Evolutionary conservation across 805 yeast genomes (phyloP), one percentile per base, ranked within the genome.

Genomic region (Schwanniomyces pseudopolymorphus): DNA sequence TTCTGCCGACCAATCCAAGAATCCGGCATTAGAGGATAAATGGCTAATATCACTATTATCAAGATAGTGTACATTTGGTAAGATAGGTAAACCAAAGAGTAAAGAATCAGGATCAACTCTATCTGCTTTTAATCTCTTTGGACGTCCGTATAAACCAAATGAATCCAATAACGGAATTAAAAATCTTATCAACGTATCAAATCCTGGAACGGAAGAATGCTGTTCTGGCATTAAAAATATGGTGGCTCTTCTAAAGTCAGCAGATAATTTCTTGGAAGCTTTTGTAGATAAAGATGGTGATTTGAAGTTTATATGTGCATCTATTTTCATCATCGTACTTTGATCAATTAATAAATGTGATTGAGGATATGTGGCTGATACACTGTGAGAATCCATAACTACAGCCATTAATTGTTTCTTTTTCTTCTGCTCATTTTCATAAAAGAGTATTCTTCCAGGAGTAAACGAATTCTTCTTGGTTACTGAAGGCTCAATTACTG

Each of bases 361-460:
- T 58, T 88, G 90, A 10, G 99, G 99, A 65, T 89, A 94, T n/a
- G 91, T 83, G 0, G 99, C 97, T 53, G 86, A 85, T 17, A 89
- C 84, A 6, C 89, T 80, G 42, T 78, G 67, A 1, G 94, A 92
- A 37, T 75, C 74, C 5, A 80, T 73, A 27, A 91, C 81, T 13
- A 84, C 82, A 0, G 97, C 97, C 83, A 94, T 81, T 13, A 91
- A 83, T 38, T 76, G 70, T 47, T 75, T 70, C 61, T 88, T 89
- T 64, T 72, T 72, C 63, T 85, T 85, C 60, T 86, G 87, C 46
- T 89, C 96, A 58, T 78, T 84, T 64, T 89, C 96, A 67, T 79
- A 94, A 54, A 94, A 86, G n/a, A 80, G 72, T 20, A 89, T 81
- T 54, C 83, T 76, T 25, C 97, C 97, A 11, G 79, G 73, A 52